A percentile compares a stretch with the other conserved stretches of the same genome.
phyloP scores from a whole-genome alignment of 768 basidiomycete species.

The Dentipellis fragilis region DNA sequence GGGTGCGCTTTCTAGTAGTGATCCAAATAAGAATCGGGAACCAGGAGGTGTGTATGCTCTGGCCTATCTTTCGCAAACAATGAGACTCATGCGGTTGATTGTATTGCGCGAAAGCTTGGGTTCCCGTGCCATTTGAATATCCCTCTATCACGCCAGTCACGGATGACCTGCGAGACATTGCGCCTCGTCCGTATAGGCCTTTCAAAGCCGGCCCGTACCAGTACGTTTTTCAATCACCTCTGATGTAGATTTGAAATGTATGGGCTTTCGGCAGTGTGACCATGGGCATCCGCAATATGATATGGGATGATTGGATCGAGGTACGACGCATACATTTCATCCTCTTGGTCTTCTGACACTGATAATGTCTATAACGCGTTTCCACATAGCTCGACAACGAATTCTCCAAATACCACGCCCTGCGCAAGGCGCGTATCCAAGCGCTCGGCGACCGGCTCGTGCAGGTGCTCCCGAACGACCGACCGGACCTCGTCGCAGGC shows the following conservation, averaged over 20 bases:
- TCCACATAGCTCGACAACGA: slow-evolving; percentile 44
- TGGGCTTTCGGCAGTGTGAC: slow-evolving; percentile 35
- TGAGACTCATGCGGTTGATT: background rate
- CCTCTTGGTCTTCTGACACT: background rate
- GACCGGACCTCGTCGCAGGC: slow-evolving; percentile 24
- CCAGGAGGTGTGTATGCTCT: background rate
- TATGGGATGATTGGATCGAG: slow-evolving; percentile 68
- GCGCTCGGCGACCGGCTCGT: slow-evolving; percentile 36
- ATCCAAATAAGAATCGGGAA: background rate
- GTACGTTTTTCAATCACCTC: slow-evolving; percentile 20
- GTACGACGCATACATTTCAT: slow-evolving; percentile 20
- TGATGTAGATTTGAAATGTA: background rate
- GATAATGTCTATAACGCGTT: no score
- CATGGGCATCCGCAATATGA: slow-evolving; percentile 61
- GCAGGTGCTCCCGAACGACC: slow-evolving; percentile 45
- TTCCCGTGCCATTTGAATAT: slow-evolving; percentile 38
- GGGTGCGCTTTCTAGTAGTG: background rate
- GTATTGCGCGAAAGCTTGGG: slow-evolving; percentile 38
- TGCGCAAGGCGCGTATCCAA: slow-evolving; percentile 44
- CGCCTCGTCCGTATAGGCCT: slow-evolving; percentile 56
- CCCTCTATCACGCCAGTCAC: slow-evolving; percentile 35
- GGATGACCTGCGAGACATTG: slow-evolving; percentile 31
- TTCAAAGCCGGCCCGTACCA: slow-evolving; percentile 55
- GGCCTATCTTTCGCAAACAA: background rate
- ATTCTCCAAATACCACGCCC: slow-evolving; percentile 42